Conservation (phyloP, 371 early-diverging fungal genomes). For the Mucor plumbeus region DNA sequence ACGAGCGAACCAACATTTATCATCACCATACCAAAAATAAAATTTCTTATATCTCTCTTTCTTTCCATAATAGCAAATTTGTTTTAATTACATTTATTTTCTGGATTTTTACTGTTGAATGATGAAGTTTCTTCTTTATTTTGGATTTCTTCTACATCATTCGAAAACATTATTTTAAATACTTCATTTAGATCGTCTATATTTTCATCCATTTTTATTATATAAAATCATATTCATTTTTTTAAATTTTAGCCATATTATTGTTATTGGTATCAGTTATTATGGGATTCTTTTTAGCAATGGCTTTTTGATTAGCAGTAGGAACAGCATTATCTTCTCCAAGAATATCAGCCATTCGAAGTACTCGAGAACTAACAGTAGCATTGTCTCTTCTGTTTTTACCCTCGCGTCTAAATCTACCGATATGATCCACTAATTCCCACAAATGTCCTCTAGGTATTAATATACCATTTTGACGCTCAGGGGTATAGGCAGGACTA, state of each 20-base stretch:
- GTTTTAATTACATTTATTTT: too few species aligned
- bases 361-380: slow-evolving; percentile 53
- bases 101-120: too few species aligned
- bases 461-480: slow-evolving; percentile 56
- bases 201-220: too few species aligned
- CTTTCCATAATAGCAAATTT: too few species aligned
- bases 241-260: not conserved
- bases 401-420: slow-evolving; percentile 84
- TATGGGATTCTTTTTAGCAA: slow-evolving; percentile 13
- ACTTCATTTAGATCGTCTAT: too few species aligned
- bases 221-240: too few species aligned
- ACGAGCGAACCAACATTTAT: too few species aligned
- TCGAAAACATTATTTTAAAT: too few species aligned
- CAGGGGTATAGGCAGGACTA: slow-evolving; percentile 63
- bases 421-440: slow-evolving; percentile 85
- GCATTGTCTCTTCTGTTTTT: slow-evolving; percentile 89
- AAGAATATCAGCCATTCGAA: slow-evolving; percentile 35
- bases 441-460: slow-evolving; percentile 72
- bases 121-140: too few species aligned
- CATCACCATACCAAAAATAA: too few species aligned
- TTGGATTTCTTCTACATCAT: too few species aligned
- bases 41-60: too few species aligned
- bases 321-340: slow-evolving; percentile 32
- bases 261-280: not conserved
- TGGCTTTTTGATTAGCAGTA: slow-evolving; percentile 29